Evolutionary conservation across 768 basidiomycete species (phyloP), one percentile per base, ranked within the genome.

Genomic region (Leccinum arenicola): DNA sequence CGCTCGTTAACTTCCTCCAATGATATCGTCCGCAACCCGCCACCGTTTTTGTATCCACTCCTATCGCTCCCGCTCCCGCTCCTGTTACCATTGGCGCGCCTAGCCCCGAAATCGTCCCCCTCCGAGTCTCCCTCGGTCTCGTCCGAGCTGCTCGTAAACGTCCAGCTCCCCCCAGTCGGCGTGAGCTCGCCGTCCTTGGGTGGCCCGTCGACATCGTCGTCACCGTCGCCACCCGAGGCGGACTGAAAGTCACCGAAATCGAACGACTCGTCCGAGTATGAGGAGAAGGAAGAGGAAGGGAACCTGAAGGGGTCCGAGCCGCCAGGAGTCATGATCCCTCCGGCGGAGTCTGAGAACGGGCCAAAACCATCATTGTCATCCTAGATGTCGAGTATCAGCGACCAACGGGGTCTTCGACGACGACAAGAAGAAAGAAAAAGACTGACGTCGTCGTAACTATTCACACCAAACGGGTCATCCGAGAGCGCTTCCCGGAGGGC

Each of bases 211-310:
- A 40, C 40, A 40, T 40, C 40, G n/a, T 40, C 40, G 17, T 40
- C 40, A 1, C 40, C 40, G 3, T 57, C 55, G 4, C 55, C 61
- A 14, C 73, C 66, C 1, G 63, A 59, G 21, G 65, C 67, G 2
- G 77, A 78, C 64, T 89, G 89, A 66, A 93, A 92, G 62, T 92
- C 91, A 15, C 89, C 89, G 66, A 92, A 91, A 56, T 87, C 84
- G 63, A 91, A 92, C 9, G 88, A 82, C 4, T 81, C 78, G 50
- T 90, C 89, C 0, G 85, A 82, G 59, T 84, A 82, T 3, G 82
- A 79, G 4, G 78, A 75, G 62, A 84, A 83, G 0, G 65, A 69
- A 2, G 80, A 65, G 2, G 77, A 69, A 3, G 76, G 59, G 56
- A 79, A 77, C 6, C 69, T 82, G 72, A 91, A 89, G 1, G 82